These are phyloP conservation scores for Stylonectria norvegica DNA, from an alignment of 2,329 filamentous ascomycete species.

Conservation along the genomic window DNA sequence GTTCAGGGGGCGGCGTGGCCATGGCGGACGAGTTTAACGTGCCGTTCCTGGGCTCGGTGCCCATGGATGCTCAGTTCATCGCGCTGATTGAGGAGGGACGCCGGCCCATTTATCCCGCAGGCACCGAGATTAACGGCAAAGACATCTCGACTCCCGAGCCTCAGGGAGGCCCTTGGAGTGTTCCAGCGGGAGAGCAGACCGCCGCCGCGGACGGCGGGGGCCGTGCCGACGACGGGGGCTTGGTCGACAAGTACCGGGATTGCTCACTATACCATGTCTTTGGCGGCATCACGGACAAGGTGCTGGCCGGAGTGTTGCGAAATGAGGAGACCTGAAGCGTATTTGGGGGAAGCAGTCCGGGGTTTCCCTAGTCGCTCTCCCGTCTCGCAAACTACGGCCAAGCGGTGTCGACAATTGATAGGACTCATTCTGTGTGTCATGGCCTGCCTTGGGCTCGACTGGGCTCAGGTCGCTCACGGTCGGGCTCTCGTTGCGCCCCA, in stretches of 20 bases:
- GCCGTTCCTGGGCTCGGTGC: slow-evolving; percentile 79
- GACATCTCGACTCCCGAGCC: slow-evolving; percentile 40
- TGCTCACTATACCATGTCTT: slow-evolving; percentile 72
- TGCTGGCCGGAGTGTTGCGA: slow-evolving; percentile 25
- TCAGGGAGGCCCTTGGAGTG: background rate
- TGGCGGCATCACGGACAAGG: slow-evolving; percentile 54
- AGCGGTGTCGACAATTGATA: too few species aligned
- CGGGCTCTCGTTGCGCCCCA: too few species aligned
- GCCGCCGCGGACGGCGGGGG: slow-evolving; percentile 18
- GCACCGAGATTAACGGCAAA: slow-evolving; percentile 59
- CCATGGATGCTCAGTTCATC: slow-evolving; percentile 91
- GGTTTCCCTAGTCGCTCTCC: too few species aligned
- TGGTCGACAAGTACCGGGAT: slow-evolving; percentile 69
- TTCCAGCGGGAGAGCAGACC: slow-evolving; percentile 16
- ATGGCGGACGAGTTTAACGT: slow-evolving; percentile 88
- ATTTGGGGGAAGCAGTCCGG: too few species aligned
- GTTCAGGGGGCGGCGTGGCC: slow-evolving; percentile 79
- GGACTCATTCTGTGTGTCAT: slow-evolving; percentile 5
- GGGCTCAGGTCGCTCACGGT: background rate
- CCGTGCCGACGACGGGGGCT: slow-evolving; percentile 27
- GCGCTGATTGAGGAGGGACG: slow-evolving; percentile 74
- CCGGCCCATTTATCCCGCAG: slow-evolving; percentile 64
- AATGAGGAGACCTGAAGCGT: slow-evolving; percentile 13
- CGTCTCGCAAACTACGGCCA: too few species aligned
- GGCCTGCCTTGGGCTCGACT: background rate